These are phyloP conservation scores for Aureobasidium vineae DNA, from an alignment of 2,329 filamentous ascomycete genomes.

Conservation along the genomic window DNA sequence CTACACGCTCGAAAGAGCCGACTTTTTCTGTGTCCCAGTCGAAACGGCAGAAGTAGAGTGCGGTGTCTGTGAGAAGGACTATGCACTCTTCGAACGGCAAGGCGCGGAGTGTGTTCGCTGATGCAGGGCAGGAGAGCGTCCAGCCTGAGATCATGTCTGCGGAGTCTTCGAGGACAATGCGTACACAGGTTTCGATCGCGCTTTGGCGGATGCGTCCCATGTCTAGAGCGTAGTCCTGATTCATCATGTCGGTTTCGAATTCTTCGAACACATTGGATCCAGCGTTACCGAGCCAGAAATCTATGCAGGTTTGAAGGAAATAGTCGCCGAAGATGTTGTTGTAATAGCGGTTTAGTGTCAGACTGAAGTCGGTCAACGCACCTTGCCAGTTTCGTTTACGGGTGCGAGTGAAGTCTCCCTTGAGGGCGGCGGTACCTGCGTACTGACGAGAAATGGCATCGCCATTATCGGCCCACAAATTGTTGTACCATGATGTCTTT, in stretches of 20 bases:
- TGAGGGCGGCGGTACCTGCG: conserved; percentile 90
- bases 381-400: conserved; percentile 87
- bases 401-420: conserved; percentile 93
- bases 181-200: conserved; percentile 84
- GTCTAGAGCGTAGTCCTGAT: conserved; percentile 84
- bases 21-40: conserved; percentile 97
- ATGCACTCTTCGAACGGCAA: conserved; percentile 85
- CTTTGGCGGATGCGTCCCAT: conserved; percentile 79
- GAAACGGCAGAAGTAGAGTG: conserved; percentile 84
- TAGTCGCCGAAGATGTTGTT: conserved; percentile 97
- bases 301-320: conserved; percentile 91
- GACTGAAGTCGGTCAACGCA: conserved; percentile 83
- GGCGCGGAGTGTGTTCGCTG: conserved; percentile 63
- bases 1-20: conserved; percentile 82
- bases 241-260: conserved; percentile 92
- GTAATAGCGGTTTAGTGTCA: conserved; percentile 77
- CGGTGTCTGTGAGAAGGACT: conserved; percentile 77
- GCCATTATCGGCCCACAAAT: conserved; percentile 94
- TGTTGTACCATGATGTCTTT: conserved; percentile 90
- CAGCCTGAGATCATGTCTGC: conserved; percentile 88
- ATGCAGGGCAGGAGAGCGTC: conserved; percentile 76
- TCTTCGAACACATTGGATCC: conserved; percentile 85
- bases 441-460: conserved; percentile 96
- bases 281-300: conserved; percentile 88
- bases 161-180: conserved; percentile 77